Conservation (phyloP, 2,329 filamentous ascomycete genomes). For the Cyphellophora attinorum region DNA sequence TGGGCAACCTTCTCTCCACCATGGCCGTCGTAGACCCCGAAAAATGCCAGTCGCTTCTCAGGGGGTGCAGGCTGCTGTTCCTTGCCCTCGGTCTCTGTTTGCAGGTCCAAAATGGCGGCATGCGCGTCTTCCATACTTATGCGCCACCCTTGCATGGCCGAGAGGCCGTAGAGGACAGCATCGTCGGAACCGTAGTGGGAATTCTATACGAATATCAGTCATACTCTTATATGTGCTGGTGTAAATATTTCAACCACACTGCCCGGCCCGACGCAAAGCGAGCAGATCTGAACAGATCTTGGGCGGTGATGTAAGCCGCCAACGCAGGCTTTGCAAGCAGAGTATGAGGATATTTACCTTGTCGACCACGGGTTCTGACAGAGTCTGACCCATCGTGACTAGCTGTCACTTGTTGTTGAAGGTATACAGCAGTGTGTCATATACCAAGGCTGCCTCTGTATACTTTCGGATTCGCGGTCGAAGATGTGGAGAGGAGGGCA, state of each 20-base stretch:
- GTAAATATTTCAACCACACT: no score
- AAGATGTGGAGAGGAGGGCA: no score
- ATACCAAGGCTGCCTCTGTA: no score
- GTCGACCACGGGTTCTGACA: constrained; percentile 96
- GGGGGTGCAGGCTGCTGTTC: constrained; percentile 52
- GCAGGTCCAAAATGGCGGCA: constrained; percentile 77
- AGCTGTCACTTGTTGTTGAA: constrained; percentile 10
- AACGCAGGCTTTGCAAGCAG: no score
- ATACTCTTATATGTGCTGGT: no score
- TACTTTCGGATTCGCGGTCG: no score
- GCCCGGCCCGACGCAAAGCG: no score
- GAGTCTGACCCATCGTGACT: constrained; percentile 86
- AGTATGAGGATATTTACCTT: constrained; percentile 61
- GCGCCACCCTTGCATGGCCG: constrained; percentile 99
- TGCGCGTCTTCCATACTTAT: constrained; percentile 99
- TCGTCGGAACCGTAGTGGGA: constrained; percentile 90
- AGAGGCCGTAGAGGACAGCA: constrained; percentile 83
- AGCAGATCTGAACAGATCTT: no score
- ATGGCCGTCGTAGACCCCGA: constrained; percentile 96
- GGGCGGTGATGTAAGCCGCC: constrained; percentile 3
- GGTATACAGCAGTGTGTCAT: no score
- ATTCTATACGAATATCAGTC: constrained; percentile 45
- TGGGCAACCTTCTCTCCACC: constrained; percentile 93
- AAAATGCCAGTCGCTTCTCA: constrained; percentile 76
- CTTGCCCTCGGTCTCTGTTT: constrained; percentile 46